Conservation (phyloP, 140 eudicot species). For the Cichorium intybus region DNA sequence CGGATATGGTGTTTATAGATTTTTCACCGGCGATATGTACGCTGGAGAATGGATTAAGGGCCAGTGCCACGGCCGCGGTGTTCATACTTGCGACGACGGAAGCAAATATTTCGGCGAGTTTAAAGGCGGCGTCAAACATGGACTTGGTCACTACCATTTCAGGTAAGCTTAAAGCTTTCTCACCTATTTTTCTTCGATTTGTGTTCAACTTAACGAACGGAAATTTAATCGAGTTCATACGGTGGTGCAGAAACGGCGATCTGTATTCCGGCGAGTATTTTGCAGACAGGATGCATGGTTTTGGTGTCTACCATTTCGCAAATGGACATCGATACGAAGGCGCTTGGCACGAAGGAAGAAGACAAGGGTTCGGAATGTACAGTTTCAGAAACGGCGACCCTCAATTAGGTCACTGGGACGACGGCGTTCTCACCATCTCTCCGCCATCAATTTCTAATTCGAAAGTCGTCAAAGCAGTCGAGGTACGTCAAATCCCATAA, state of each 20-base stretch:
- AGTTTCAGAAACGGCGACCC: constrained; percentile 71
- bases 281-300: constrained; percentile 84
- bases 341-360: constrained; percentile 76
- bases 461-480: constrained; percentile 58
- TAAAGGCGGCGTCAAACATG: constrained; percentile 58
- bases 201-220: neutral
- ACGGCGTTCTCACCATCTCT: constrained; percentile 47
- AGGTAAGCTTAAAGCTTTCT: constrained; percentile 30
- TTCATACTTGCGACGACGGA: constrained; percentile 63
- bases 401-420: constrained; percentile 76
- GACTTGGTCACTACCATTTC: constrained; percentile 54
- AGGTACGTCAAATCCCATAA: constrained; percentile 31
- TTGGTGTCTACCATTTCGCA: constrained; percentile 63
- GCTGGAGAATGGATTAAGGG: constrained; percentile 67
- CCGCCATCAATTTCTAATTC: constrained; percentile 25
- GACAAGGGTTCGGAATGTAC: constrained; percentile 76
- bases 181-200: neutral
- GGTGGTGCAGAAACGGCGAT: constrained; percentile 69
- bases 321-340: constrained; percentile 78
- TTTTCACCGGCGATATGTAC: constrained; percentile 60
- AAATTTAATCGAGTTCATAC: neutral
- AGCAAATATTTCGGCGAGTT: constrained; percentile 62
- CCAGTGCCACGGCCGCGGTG: constrained; percentile 56
- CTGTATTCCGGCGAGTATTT: constrained; percentile 74
- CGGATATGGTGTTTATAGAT: constrained; percentile 61